phyloP scores from a whole-genome alignment of 441 rosid genomes.

The Bocquillonia castaneifolia region DNA sequence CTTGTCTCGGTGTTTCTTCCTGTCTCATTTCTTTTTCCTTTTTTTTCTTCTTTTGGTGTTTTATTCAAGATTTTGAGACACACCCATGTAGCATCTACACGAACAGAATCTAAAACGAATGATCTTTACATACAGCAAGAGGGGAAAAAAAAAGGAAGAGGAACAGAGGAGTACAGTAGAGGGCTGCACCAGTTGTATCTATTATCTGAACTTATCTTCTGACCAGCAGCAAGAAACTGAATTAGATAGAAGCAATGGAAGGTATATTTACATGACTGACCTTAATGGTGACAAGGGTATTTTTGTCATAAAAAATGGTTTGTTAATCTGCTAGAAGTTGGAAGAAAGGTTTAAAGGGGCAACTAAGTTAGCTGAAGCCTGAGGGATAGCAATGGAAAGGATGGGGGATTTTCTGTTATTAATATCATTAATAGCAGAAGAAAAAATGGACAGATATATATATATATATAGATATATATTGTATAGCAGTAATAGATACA shows the following conservation, averaged over 20 bases:
- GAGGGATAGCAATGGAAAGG: neutral
- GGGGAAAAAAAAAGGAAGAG: conserved; percentile 16
- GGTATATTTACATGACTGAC: conserved; percentile 5
- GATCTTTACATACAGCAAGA: neutral
- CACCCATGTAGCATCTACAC: conserved; percentile 33
- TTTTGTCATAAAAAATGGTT: neutral
- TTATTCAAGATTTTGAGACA: conserved; percentile 25
- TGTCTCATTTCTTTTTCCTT: conserved; percentile 34
- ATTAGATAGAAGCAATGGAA: neutral
- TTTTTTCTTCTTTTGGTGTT: neutral
- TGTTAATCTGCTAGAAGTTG: neutral
- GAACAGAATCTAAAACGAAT: conserved; percentile 17
- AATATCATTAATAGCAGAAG: neutral
- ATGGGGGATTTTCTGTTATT: neutral
- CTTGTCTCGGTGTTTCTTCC: conserved; percentile 27
- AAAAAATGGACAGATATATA: too few species aligned
- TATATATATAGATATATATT: too few species aligned
- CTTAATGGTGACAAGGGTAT: neutral
- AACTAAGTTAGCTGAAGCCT: neutral
- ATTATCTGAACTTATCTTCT: conserved; percentile 9
- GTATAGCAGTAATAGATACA: too few species aligned
- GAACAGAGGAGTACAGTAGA: too few species aligned
- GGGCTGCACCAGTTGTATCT: too few species aligned
- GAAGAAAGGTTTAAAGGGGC: neutral
- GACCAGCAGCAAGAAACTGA: conserved; percentile 10